Evolutionary conservation across 2,329 filamentous ascomycete species (phyloP), one percentile per base, ranked within the genome.

Genomic region (Neofusicoccum cordaticola): DNA sequence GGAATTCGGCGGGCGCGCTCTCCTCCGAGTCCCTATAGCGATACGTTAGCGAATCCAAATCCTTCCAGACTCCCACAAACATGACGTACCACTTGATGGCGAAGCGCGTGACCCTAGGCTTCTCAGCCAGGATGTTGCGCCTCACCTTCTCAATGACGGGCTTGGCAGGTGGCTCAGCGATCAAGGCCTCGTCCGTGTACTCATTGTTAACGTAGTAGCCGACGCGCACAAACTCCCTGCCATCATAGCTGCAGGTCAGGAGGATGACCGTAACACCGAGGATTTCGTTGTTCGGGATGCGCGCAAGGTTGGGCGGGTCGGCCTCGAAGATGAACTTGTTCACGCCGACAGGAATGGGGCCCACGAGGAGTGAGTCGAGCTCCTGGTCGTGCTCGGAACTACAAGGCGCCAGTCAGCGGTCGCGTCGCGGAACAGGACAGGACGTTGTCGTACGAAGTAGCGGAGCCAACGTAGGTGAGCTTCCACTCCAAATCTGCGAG

Each of bases 131-230:
- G 58, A 99, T 91, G 75, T 96, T 97, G 71, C 96, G 90, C 70
- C 88, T 87, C 68, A 99, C 92, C 73, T 93, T 92, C 77, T 99
- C 96, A 69, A 98, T 89, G 71, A 96, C 85, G 44, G 93, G 93
- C 83, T 97, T 97, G 65, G 92, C 85, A 6, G 95, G 95, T 9
- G 95, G 95, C 72, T 98, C 93, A 53, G 90, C 88, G 71, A 88
- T 90, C 68, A 99, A 85, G 77, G 96, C 92, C 73, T 96, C 92
- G 31, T 91, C 90, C 71, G 96, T 92, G 78, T 99, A 99, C 79
- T 99, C 96, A 74, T 99, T 99, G 85, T 98, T 99, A 73, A 99
- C 95, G 72, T 99, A 99, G 86, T 99, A 99, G 67, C 95, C 95
- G 47, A 99, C 94, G 69, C 95, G 93, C 44, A 99, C 93, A 73